These are phyloP conservation scores for Starmerella cellae DNA, from an alignment of 805 yeast species.

Conservation along the genomic window DNA sequence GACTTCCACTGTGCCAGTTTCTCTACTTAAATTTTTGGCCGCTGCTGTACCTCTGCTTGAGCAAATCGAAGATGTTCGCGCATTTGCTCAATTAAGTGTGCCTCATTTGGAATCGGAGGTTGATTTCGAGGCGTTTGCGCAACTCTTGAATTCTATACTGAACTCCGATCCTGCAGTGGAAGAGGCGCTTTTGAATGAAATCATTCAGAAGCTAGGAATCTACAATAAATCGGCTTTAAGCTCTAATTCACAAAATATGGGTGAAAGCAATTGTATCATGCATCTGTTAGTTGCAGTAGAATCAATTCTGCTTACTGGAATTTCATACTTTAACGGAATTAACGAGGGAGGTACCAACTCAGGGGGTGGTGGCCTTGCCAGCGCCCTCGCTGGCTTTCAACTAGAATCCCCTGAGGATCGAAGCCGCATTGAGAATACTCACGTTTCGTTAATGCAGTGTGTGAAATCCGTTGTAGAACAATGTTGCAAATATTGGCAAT, in stretches of 20 bases:
- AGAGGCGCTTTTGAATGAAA: constrained; percentile 2
- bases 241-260: constrained; percentile 1
- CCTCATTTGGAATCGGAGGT: constrained; percentile 10
- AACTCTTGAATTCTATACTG: constrained; percentile 9
- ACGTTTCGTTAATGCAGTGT: constrained; percentile 21
- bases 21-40: constrained; percentile 11
- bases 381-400: constrained; percentile 33
- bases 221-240: constrained; percentile 1
- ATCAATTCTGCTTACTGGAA: constrained; percentile 4
- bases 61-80: constrained; percentile 1
- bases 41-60: constrained; percentile 12
- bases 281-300: constrained; percentile 9
- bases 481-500: constrained; percentile 20
- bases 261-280: constrained; percentile 4
- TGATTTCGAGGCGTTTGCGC: constrained; percentile 13
- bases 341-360: background rate
- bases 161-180: constrained; percentile 6
- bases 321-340: background rate
- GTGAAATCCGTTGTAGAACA: constrained; percentile 12
- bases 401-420: constrained; percentile 48
- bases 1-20: constrained; percentile 3
- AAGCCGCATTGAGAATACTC: constrained; percentile 39
- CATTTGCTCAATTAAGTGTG: constrained; percentile 6
- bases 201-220: constrained; percentile 1
- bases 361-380: constrained; percentile 6